Evolutionary conservation across 2,329 filamentous ascomycete species (phyloP).

Genomic region (Fusarium armeniacum): DNA sequence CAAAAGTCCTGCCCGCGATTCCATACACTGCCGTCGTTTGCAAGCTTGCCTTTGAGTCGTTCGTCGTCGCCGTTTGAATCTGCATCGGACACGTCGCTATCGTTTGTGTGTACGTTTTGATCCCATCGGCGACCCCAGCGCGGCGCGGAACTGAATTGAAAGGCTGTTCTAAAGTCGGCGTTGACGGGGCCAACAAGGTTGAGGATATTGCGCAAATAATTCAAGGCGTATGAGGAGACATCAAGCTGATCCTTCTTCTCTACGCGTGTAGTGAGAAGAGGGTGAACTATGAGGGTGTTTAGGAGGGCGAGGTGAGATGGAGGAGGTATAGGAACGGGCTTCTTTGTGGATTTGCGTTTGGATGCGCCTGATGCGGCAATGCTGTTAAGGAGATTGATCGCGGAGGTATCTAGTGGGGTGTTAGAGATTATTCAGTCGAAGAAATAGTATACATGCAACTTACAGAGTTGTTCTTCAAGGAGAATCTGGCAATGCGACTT

Average conservation of each 20-base stretch:
- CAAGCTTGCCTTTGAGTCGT: conserved; percentile 70
- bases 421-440: conserved; percentile 3
- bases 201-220: conserved; percentile 78
- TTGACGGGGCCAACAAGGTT: conserved; percentile 76
- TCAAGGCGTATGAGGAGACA: conserved; percentile 75
- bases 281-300: conserved; percentile 87
- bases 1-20: conserved; percentile 87
- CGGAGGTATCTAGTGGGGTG: conserved; percentile 53
- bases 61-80: conserved; percentile 64
- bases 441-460: conserved; percentile 38
- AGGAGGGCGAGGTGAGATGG: conserved; percentile 81
- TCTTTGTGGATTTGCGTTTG: conserved; percentile 45
- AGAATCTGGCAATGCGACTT: conserved; percentile 77
- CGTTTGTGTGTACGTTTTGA: conserved; percentile 59
- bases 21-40: conserved; percentile 78
- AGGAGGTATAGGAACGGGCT: conserved; percentile 74
- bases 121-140: conserved; percentile 53
- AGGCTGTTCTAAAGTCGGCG: conserved; percentile 78
- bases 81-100: conserved; percentile 58
- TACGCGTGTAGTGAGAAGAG: conserved; percentile 80
- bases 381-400: conserved; percentile 74
- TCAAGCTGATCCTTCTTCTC: conserved; percentile 71
- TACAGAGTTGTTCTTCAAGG: conserved; percentile 81
- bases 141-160: conserved; percentile 69
- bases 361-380: conserved; percentile 69